Conservation (phyloP, 805 yeast species). For the Candida manassasensis region DNA sequence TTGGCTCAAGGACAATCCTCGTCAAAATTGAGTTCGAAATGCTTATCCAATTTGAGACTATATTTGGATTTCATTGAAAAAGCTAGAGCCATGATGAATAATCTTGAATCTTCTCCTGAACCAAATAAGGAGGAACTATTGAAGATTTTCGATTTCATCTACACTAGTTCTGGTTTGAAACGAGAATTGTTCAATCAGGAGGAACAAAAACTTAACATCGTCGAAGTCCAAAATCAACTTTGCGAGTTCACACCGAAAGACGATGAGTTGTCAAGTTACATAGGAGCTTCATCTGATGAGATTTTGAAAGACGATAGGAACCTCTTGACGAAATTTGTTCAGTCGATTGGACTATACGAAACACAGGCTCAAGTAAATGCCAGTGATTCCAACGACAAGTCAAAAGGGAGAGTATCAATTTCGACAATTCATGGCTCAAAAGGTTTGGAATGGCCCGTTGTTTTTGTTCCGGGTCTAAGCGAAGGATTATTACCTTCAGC, state of each 20-base stretch:
- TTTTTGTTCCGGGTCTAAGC: constrained; percentile 69
- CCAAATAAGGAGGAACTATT: constrained; percentile 1
- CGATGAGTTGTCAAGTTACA: constrained; percentile 14
- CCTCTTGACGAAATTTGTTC: constrained; percentile 22
- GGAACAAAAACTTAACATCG: constrained; percentile 30
- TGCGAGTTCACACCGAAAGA: constrained; percentile 29
- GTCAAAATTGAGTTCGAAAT: constrained; percentile 12
- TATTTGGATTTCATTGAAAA: constrained; percentile 24
- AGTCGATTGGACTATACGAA: constrained; percentile 33
- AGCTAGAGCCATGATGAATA: constrained; percentile 11
- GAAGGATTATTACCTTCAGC: constrained; percentile 64
- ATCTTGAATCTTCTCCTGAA: constrained; percentile 7
- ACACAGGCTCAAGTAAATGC: constrained; percentile 18
- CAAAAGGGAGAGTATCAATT: constrained; percentile 33
- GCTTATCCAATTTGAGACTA: background rate
- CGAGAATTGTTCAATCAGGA: constrained; percentile 23
- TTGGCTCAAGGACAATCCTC: constrained; percentile 1
- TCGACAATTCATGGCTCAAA: constrained; percentile 91
- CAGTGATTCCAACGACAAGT: constrained; percentile 9
- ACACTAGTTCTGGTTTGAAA: constrained; percentile 24
- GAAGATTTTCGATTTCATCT: constrained; percentile 21
- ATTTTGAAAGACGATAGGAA: constrained; percentile 12
- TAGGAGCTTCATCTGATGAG: constrained; percentile 11
- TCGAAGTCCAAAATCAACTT: constrained; percentile 37
- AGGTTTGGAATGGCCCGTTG: constrained; percentile 95